These are phyloP conservation scores for Saccharomyces pastorianus DNA, from an alignment of 1,139 yeast species.

Conservation along the genomic window DNA sequence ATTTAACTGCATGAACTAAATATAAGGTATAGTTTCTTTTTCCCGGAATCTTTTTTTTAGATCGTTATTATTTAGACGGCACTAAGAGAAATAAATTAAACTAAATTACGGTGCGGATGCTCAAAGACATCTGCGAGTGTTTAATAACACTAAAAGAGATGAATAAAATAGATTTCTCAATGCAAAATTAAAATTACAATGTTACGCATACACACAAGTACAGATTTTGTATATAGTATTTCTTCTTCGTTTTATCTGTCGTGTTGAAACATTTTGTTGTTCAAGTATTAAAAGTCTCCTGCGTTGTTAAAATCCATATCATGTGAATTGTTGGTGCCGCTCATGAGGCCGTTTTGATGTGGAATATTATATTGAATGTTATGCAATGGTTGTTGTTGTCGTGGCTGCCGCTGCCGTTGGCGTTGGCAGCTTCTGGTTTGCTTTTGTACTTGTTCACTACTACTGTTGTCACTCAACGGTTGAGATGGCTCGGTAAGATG, in stretches of 20 bases:
- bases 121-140: background rate
- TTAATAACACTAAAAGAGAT: background rate
- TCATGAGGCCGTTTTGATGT: conserved; percentile 1
- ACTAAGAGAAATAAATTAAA: background rate
- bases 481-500: background rate
- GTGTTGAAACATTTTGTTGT: background rate
- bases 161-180: background rate
- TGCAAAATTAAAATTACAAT: background rate
- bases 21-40: background rate
- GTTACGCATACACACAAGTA: background rate
- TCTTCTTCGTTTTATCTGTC: background rate
- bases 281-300: background rate
- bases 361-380: conserved; percentile 2
- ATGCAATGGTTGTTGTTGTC: conserved; percentile 14
- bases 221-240: background rate
- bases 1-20: background rate
- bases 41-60: background rate
- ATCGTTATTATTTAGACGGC: background rate
- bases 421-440: conserved; percentile 1
- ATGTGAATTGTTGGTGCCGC: background rate
- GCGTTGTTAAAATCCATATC: background rate
- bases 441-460: background rate
- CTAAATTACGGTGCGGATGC: background rate
- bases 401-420: conserved; percentile 7
- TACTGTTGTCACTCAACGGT: background rate